Evolutionary conservation across 225 moss, liverwort and hornwort species (phyloP).

Genomic region (Pleurozium schreberi): DNA sequence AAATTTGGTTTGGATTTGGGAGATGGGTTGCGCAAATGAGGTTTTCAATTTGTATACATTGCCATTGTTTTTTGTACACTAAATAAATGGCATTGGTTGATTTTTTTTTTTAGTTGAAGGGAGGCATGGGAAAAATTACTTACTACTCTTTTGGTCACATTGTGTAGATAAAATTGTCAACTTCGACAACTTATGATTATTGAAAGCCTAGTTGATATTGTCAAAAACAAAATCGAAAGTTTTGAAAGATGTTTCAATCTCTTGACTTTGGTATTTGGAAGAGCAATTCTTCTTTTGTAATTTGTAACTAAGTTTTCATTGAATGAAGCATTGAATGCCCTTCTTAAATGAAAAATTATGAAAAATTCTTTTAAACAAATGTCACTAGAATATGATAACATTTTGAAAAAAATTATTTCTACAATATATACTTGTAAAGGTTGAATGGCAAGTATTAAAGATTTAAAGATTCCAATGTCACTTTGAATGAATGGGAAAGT

Average conservation of each 20-base stretch:
- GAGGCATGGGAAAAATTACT: accelerated
- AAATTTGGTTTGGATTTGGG: background rate
- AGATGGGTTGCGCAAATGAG: accelerated
- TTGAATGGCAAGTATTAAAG: background rate
- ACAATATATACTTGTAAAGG: too few relatives aligned
- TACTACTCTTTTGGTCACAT: background rate
- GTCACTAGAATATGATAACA: too few relatives aligned
- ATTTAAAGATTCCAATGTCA: background rate
- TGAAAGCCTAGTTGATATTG: background rate
- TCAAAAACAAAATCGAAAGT: background rate
- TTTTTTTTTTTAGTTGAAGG: too few relatives aligned
- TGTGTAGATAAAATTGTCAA: accelerated
- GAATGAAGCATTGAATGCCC: accelerated
- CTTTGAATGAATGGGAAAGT: background rate
- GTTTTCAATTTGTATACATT: accelerated
- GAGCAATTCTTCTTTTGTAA: background rate
- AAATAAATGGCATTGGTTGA: accelerated
- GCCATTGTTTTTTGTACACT: background rate
- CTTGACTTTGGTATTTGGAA: background rate
- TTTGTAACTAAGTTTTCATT: background rate
- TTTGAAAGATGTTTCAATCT: background rate
- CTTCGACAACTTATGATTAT: background rate
- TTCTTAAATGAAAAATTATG: background rate
- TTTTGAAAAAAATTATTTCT: too few relatives aligned
- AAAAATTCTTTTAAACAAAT: too few relatives aligned